Base-by-base conservation (phyloP, 495 filamentous ascomycete species). In the Xylaria longipes region DNA sequence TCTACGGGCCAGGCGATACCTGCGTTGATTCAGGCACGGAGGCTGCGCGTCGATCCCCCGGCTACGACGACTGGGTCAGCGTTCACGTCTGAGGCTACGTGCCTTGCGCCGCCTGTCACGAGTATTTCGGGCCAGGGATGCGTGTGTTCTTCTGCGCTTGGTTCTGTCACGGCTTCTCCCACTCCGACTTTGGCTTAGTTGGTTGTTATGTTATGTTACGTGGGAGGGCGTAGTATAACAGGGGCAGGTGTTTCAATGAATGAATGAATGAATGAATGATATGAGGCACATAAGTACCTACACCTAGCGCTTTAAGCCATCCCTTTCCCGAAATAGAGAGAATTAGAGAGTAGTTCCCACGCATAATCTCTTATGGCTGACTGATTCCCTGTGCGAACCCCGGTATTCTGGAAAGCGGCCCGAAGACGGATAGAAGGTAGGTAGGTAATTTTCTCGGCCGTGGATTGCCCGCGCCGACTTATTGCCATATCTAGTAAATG, bases 1-100 rank as follows among this genome's bases (percentile, higher is more conserved):
- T 86, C 78, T 31, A 93, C 92, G 0, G 91, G 92, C 17, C 90
- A 89, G 57, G 86, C 91, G 8, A 92, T 94, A 68, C 90, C 92
- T 1, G 90, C 91, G 33, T 82, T 93, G 54, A 85, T 93, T 11
- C 87, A 85, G 74, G 90, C 89, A 0, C 82, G 88, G 77, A 79
- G 63, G 43, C 27, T 72, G 12, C 46, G 66, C 20, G 76, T 63
- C 25, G 68, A 78, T 5, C 56, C 75, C 4, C 69, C 79, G 25
- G 75, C 83, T 6, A 81, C 84, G 0, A 78, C 80, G 9, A 73
- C 78, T 27, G 39, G 5, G 7, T 3, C 79, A 69, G 78, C 82
- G 37, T 89, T 82, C 76, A 80, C 80, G 11, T 70, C 75, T 22
- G 82, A 82, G 72, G 78, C 86, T 31, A 87, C 88, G 69, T 90